Evolutionary conservation across 2,329 filamentous ascomycete species (phyloP).

Genomic region (Pseudocercospora crystallina): DNA sequence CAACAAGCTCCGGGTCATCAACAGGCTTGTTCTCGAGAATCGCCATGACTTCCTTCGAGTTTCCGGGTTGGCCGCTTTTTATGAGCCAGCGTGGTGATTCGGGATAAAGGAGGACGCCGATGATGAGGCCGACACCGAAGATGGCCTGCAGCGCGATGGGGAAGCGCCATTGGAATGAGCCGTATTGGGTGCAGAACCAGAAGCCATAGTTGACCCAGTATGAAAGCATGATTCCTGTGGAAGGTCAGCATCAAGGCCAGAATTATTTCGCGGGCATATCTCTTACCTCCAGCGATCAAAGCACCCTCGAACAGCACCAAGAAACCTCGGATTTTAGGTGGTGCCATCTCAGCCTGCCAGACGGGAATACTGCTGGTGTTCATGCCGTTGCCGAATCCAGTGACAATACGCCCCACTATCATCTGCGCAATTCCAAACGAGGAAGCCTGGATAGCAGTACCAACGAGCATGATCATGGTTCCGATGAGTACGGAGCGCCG

Average conservation of each 20-base stretch:
- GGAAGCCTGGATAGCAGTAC: conserved; percentile 59
- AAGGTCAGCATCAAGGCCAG: conserved; percentile 52
- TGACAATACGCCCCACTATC: conserved; percentile 52
- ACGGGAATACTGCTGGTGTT: conserved; percentile 43
- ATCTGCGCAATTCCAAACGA: conserved; percentile 48
- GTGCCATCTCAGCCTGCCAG: conserved; percentile 61
- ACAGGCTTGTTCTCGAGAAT: conserved; percentile 47
- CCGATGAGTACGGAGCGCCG: conserved; percentile 60
- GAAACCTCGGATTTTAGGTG: conserved; percentile 88
- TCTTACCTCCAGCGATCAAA: conserved; percentile 56
- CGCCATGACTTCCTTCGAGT: conserved; percentile 51
- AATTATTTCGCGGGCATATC: conserved; percentile 60
- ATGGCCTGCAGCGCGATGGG: conserved; percentile 57
- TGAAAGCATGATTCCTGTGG: conserved; percentile 36
- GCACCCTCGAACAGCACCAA: conserved; percentile 95
- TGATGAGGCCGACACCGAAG: conserved; percentile 54
- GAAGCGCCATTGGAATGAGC: conserved; percentile 52
- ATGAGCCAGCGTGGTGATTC: conserved; percentile 59
- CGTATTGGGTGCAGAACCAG: conserved; percentile 38
- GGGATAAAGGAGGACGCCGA: conserved; percentile 51
- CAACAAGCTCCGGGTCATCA: conserved; percentile 57
- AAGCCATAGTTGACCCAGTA: conserved; percentile 52
- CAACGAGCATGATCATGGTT: conserved; percentile 57
- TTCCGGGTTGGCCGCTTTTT: conserved; percentile 45
- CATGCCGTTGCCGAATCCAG: conserved; percentile 46